A percentile compares a stretch with the other conserved stretches of the same genome.
Conservation (phyloP, 1,284 basidiomycete genomes). For the Ustilago xerochloae region DNA sequence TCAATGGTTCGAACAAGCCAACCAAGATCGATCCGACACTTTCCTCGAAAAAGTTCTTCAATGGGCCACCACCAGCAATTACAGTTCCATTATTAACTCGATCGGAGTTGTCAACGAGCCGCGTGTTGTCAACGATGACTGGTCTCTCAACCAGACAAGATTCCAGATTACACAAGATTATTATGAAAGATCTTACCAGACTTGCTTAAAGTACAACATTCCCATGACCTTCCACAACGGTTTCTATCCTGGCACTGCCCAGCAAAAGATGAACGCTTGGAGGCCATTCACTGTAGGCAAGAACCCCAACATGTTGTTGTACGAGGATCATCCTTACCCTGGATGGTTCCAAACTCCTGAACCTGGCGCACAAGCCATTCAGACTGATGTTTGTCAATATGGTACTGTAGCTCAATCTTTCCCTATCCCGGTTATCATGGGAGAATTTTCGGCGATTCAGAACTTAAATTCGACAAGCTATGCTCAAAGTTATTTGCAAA, state of each 20-base stretch:
- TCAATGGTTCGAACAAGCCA: slow-evolving; percentile 50
- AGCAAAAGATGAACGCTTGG: slow-evolving; percentile 52
- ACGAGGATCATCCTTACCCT: slow-evolving; percentile 65
- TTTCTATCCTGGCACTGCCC: slow-evolving; percentile 37
- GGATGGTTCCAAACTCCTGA: slow-evolving; percentile 57
- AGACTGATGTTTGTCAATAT: slow-evolving; percentile 52
- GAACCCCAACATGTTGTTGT: slow-evolving; percentile 59
- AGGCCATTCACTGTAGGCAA: slow-evolving; percentile 52
- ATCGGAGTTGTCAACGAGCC: slow-evolving; percentile 65
- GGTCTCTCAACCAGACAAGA: slow-evolving; percentile 30
- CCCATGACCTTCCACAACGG: slow-evolving; percentile 64
- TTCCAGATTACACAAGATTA: slow-evolving; percentile 36
- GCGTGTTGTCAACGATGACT: slow-evolving; percentile 39
- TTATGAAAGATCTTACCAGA: slow-evolving; percentile 53
- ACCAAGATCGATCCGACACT: slow-evolving; percentile 55
- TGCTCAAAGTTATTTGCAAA: slow-evolving; percentile 39
- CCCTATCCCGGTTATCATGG: slow-evolving; percentile 57
- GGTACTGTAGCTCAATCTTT: slow-evolving; percentile 26
- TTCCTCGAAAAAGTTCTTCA: slow-evolving; percentile 51
- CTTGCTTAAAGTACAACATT: slow-evolving; percentile 39
- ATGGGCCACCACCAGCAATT: slow-evolving; percentile 53
- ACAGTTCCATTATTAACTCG: slow-evolving; percentile 60
- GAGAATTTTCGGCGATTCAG: slow-evolving; percentile 59
- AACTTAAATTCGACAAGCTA: slow-evolving; percentile 33
- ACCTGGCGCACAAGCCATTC: slow-evolving; percentile 31